phyloP scores from a whole-genome alignment of 345 rosid genomes.

The Citrus inodora region DNA sequence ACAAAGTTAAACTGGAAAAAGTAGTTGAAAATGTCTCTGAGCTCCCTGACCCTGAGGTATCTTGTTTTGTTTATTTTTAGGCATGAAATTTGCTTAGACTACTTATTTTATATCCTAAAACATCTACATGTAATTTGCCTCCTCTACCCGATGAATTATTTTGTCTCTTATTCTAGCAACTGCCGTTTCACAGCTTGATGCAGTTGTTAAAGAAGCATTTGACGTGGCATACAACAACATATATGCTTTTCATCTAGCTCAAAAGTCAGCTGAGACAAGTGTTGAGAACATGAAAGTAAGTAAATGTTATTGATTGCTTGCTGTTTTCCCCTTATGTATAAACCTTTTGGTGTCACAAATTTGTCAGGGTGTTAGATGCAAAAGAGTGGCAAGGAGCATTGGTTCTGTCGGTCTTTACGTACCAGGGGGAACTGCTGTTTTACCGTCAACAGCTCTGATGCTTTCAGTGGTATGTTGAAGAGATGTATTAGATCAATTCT shows the following conservation, averaged over 20 bases:
- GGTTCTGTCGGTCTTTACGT: conserved; percentile 94
- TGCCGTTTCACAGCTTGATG: conserved; percentile 53
- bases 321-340: neutral
- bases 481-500: neutral
- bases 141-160: neutral
- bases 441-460: conserved; percentile 95
- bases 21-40: conserved; percentile 61
- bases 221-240: conserved; percentile 91
- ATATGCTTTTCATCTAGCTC: conserved; percentile 83
- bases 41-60: conserved; percentile 70
- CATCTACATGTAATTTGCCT: neutral
- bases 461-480: conserved; percentile 69
- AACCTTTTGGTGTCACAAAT: neutral
- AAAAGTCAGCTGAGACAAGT: conserved; percentile 54
- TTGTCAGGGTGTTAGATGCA: conserved; percentile 82
- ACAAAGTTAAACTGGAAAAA: conserved; percentile 59
- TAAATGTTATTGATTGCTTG: conserved; percentile 3
- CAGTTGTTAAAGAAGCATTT: conserved; percentile 60
- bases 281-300: conserved; percentile 87
- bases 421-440: conserved; percentile 91
- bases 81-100: neutral
- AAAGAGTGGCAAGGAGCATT: conserved; percentile 82
- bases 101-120: neutral
- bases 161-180: neutral
- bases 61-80: neutral